Evolutionary conservation across 371 early-diverging fungal species (phyloP).

Genomic region (Mortierella sp.): DNA sequence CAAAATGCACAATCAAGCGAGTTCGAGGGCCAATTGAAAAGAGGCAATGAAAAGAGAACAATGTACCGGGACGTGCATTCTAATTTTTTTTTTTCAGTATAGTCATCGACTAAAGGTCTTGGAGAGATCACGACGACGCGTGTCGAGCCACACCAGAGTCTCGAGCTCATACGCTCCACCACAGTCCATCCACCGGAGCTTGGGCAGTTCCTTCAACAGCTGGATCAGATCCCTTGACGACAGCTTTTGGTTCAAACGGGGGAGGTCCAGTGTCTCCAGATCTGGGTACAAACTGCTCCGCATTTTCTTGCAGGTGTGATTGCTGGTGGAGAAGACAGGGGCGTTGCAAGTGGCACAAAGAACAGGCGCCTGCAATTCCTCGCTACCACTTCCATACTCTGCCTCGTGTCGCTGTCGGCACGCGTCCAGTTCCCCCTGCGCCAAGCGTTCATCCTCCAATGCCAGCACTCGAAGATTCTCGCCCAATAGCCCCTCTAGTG

Average conservation of each 20-base stretch:
- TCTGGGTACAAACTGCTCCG: neutral
- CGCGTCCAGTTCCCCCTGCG: neutral
- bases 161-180: slow-evolving; percentile 15
- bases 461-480: neutral
- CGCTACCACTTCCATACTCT: neutral
- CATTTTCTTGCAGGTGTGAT: neutral
- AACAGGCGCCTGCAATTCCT: neutral
- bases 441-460: neutral
- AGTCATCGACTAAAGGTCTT: neutral
- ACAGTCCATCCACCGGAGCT: slow-evolving; percentile 10
- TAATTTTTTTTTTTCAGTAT: neutral
- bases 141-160: slow-evolving; percentile 13
- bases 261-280: neutral
- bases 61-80: neutral
- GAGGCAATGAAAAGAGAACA: too few species aligned
- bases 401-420: neutral
- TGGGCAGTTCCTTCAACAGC: slow-evolving; percentile 3
- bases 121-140: neutral
- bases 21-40: too few species aligned
- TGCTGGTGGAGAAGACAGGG: neutral
- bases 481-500: neutral
- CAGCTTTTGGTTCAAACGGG: neutral
- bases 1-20: too few species aligned
- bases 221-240: neutral
- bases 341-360: neutral